Base-by-base conservation (phyloP, 768 basidiomycete species). In the Xerocomellus intermedius region DNA sequence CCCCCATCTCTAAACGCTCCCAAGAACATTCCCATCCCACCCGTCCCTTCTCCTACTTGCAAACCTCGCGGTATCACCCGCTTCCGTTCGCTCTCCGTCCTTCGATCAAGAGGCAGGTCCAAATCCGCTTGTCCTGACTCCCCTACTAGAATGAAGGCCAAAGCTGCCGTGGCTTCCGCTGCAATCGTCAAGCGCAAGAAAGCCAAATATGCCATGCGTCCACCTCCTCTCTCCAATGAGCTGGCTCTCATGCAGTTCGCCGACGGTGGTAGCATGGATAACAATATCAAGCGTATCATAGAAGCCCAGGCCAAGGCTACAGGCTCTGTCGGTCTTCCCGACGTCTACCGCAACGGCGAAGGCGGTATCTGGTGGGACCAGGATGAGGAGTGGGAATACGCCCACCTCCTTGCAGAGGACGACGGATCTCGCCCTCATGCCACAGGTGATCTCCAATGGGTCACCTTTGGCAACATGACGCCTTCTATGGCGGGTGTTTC, bases 321-420 rank as follows among this genome's bases (percentile, higher is more conserved):
- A 1, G 74, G 72, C 0, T 65, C 66, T 4, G 17, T 35, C 22
- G 58, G 61, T 39, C 80, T 82, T 13, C 76, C 74, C 1, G 83
- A 79, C 46, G 79, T 85, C 4, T 80, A 81, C 68, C 76, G 83
- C 17, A 86, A 89, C 52, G 83, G 71, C 0, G 74, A 78, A 24
- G 86, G 86, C 22, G 80, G 82, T 0, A 49, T 89, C 14, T 90
- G 87, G 86, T 78, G 80, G 75, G 88, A 90, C 60, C 80, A 79
- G 50, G 85, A 86, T 12, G 88, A 90, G 67, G 81, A 84, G 62
- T 76, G 79, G 77, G 88, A 90, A 63, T 87, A 83, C 58, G 74
- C 77, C 14, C 84, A 82, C 53, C 77, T 90, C 9, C 76, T 90
- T 30, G 73, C 69, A 42, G 75, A 73, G 24, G 66, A 73, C 14